A percentile compares a stretch with the other conserved stretches of the same genome.
phyloP scores from a whole-genome alignment of 768 basidiomycete species.

The Baorangia bicolor region DNA sequence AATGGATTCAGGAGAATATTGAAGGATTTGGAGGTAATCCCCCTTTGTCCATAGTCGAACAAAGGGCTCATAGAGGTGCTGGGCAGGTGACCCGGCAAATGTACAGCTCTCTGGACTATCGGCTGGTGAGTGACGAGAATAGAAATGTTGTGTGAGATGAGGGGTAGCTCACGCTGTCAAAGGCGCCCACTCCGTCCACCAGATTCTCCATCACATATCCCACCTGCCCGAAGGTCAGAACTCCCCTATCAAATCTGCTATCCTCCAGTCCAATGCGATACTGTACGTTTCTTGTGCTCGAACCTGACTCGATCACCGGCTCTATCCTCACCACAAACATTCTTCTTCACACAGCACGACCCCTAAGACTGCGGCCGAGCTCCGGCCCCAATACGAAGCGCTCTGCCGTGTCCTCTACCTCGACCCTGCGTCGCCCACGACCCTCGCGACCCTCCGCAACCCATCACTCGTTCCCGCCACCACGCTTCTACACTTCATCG shows the following conservation, averaged over 20 bases:
- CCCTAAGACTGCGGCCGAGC: slow-evolving; percentile 59
- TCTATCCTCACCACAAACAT: not conserved
- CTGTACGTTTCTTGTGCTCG: slow-evolving; percentile 40
- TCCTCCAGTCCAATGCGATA: slow-evolving; percentile 75
- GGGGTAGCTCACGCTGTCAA: not conserved
- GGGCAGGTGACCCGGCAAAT: slow-evolving; percentile 56
- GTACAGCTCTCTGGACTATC: slow-evolving; percentile 70
- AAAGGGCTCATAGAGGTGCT: not conserved
- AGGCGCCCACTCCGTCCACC: slow-evolving; percentile 77
- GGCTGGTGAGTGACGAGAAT: slow-evolving; percentile 46
- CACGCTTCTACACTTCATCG: slow-evolving; percentile 56
- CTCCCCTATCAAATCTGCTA: slow-evolving; percentile 66
- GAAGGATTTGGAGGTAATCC: slow-evolving; percentile 61
- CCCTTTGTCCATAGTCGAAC: not conserved
- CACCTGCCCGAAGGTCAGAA: slow-evolving; percentile 51
- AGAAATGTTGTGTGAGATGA: not conserved
- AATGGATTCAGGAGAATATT: slow-evolving; percentile 72
- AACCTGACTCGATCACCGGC: not conserved
- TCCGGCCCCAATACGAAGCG: slow-evolving; percentile 61
- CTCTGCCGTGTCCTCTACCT: slow-evolving; percentile 57
- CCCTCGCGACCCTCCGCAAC: slow-evolving; percentile 52
- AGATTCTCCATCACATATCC: slow-evolving; percentile 69
- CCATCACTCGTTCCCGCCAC: slow-evolving; percentile 46
- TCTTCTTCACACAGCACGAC: slow-evolving; percentile 37
- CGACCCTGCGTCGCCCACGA: slow-evolving; percentile 49